Base-by-base conservation (phyloP, 2,329 filamentous ascomycete genomes). In the Aspergillus viridinutans region DNA sequence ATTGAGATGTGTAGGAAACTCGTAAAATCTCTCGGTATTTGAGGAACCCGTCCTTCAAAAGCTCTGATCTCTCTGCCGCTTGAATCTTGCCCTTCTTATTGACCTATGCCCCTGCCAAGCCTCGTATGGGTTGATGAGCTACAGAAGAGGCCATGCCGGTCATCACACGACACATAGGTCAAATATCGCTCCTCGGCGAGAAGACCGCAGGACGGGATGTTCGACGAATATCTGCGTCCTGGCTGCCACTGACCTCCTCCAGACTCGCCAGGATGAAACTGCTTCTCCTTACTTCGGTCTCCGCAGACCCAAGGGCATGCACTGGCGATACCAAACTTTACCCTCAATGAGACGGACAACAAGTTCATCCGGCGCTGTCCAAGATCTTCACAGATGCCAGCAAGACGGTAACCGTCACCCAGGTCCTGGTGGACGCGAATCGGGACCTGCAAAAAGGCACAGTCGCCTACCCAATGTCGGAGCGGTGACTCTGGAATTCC, bases 401-500 rank as follows among this genome's bases (percentile, higher is more conserved):
- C 9, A 61, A 61, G 20, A 61, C 55, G 29, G 55, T 54, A 8
- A 60, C 57, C 12, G 58, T 65, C 35, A 49, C 60, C 1, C 49
- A 53, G 3, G 61, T 64, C 2, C 60, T 67, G 5, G 23, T 57
- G 4, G 61, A 59, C 5, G 59, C 50, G 5, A 67, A 67, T 26
- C 61, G 61, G 20, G 57, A 51, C 14, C 50, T 65, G 21, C 50
- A 23, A 26, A 57, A 57, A 8, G 58, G 56, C 2, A 40, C 42
- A 0, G 59, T 54, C 1, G 50, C 42, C 3, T 56, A 55, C 8
- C 38, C 58, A 25, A 57, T 60, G 10, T 20, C 35, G n/a, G 62
- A 64, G 38, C 50, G 57, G 20, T 61, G 58, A 55, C 45, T 52
- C 20, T 63, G 60, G 59, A 67, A 66, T 42, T 68, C 65, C 35